Evolutionary conservation across 768 basidiomycete species (phyloP), one percentile per base, ranked within the genome.

Genomic region (Leccinellum albellum): DNA sequence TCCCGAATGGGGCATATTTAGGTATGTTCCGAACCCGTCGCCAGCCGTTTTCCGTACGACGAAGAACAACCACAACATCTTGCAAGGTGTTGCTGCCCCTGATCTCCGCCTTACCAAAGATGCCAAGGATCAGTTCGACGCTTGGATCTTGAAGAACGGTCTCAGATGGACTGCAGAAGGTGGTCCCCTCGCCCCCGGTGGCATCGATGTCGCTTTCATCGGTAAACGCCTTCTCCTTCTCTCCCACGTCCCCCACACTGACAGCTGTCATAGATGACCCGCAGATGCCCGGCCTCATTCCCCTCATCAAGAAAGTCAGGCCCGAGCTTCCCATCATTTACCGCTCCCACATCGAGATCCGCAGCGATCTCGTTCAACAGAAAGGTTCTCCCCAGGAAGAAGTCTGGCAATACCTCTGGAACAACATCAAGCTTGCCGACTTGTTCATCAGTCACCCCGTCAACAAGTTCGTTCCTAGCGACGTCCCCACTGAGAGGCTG

Each of bases 331-430:
- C 94, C 53, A 92, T 97, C 67, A 78, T 95, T 61, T 98, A 95
- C 72, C 87, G 94, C 46, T 96, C 93, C 52, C 94, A 97, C 77
- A 97, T 97, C 59, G 94, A 98, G 76, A 94, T 89, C 62, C 87
- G 88, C 49, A 88, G 88, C 62, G 90, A 94, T 70, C 86, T 97
- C 42, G 85, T 92, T 23, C 89, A 94, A 70, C 78, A 84, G 24
- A 75, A 84, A 23, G 88, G 86, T 29, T 93, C 92, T 13, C 89
- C 91, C 21, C 93, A 95, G 67, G 85, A 88, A 67, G 88, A 90
- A 63, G 93, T 95, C 17, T 98, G 94, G 94, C 83, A 94, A 65
- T 98, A 94, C 74, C 82, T 98, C 14, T 97, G 89, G 88, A 87
- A 91, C 64, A 94, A 91, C 73, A 93, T 98, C 66, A 81, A 92